phyloP scores from a whole-genome alignment of 805 yeast genomes.

The Metschnikowia cerradonensis region DNA sequence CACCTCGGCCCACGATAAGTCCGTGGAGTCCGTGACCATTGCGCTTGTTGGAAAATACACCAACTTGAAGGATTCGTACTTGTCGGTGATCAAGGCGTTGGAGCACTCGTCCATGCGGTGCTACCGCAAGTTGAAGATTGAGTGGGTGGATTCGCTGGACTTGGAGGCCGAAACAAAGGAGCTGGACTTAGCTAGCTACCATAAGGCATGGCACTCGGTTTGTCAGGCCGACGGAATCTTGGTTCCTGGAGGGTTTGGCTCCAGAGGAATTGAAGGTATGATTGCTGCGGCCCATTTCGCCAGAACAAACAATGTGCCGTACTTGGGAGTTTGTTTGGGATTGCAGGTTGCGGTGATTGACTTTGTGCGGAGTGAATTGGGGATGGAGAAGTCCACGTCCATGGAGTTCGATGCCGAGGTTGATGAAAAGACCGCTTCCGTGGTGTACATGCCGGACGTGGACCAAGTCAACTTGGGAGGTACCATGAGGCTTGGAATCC shows the following conservation, averaged over 20 bases:
- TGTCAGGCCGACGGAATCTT: constrained; percentile 94
- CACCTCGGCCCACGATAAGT: constrained; percentile 75
- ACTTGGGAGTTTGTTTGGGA: constrained; percentile 95
- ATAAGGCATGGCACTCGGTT: constrained; percentile 91
- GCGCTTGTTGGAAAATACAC: constrained; percentile 98
- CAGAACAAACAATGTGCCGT: constrained; percentile 92
- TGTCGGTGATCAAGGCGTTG: constrained; percentile 89
- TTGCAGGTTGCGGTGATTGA: constrained; percentile 96
- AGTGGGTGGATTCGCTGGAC: constrained; percentile 94
- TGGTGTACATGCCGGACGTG: constrained; percentile 97
- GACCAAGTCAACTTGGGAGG: constrained; percentile 96
- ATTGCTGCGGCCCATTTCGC: constrained; percentile 96
- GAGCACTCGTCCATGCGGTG: constrained; percentile 95
- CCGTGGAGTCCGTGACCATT: constrained; percentile 83
- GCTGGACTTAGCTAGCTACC: constrained; percentile 69
- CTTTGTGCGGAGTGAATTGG: constrained; percentile 76
- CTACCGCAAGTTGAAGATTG: constrained; percentile 75
- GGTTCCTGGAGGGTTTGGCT: constrained; percentile 98
- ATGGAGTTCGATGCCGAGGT: constrained; percentile 73
- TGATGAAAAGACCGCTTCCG: constrained; percentile 63
- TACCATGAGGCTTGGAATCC: constrained; percentile 96
- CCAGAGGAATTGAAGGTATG: constrained; percentile 98
- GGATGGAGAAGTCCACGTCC: constrained; percentile 65
- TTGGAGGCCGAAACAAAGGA: constrained; percentile 71
- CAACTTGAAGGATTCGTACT: constrained; percentile 88